phyloP scores from a whole-genome alignment of 2,329 filamentous ascomycete genomes.

The Paraphoma sp. region DNA sequence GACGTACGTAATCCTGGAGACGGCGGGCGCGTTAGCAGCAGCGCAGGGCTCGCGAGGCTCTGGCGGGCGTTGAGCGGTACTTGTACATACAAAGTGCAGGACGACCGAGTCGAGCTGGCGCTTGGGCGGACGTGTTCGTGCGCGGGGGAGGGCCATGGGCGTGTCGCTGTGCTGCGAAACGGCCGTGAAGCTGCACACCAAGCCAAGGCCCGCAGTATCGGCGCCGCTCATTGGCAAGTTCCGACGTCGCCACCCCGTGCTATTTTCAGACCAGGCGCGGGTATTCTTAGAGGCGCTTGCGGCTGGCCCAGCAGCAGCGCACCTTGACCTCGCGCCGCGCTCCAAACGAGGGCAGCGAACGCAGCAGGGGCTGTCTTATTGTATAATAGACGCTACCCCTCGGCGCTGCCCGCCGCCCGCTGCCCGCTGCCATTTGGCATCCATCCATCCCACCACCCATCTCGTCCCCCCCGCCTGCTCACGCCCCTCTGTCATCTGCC shows the following conservation, averaged over 20 bases:
- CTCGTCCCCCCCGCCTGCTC: background rate
- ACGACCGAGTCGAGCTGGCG: conserved; percentile 64
- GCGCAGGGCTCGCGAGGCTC: background rate
- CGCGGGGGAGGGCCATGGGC: background rate
- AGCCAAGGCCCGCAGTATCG: background rate
- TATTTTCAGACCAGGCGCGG: conserved; percentile 1
- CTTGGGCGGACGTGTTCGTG: conserved; percentile 15
- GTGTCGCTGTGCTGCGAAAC: conserved; percentile 1
- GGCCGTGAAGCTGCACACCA: background rate
- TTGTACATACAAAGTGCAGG: conserved; percentile 75
- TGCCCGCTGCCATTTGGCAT: background rate
- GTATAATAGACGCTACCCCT: background rate
- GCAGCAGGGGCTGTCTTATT: background rate
- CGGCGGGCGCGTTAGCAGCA: conserved; percentile 32
- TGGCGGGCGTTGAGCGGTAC: too few species aligned
- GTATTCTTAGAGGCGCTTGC: background rate
- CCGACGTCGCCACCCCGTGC: background rate
- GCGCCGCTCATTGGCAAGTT: background rate
- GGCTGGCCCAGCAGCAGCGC: background rate
- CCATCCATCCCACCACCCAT: background rate
- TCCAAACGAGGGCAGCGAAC: background rate
- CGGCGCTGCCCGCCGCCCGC: background rate
- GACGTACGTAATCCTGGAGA: conserved; percentile 43
- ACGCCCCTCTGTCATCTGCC: conserved; percentile 6
- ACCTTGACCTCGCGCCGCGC: background rate